Evolutionary conservation across 2,329 filamentous ascomycete species (phyloP).

Genomic region (Periglandula ipomoeae): DNA sequence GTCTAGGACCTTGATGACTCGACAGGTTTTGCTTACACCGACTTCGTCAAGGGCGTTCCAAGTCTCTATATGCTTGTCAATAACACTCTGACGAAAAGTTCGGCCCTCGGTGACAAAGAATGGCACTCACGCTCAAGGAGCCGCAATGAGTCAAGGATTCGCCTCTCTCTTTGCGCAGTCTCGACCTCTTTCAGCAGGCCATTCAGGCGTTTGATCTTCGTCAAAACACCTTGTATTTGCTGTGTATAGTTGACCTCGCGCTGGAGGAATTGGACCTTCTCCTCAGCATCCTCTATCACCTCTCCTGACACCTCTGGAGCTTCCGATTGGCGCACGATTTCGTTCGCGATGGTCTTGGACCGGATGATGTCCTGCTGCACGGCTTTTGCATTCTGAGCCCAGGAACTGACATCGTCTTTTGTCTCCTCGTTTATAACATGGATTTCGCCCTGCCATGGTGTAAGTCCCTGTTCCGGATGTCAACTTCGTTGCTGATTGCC

Average conservation of each 20-base stretch:
- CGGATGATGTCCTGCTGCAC: slow-evolving; percentile 78
- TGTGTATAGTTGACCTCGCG: slow-evolving; percentile 50
- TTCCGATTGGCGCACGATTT: slow-evolving; percentile 72
- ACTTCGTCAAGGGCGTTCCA: slow-evolving; percentile 50
- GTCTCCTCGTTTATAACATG: slow-evolving; percentile 66
- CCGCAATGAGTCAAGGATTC: slow-evolving; percentile 47
- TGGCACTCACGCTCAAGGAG: slow-evolving; percentile 47
- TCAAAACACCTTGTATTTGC: slow-evolving; percentile 43
- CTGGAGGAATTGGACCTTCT: slow-evolving; percentile 46
- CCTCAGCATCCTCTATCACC: slow-evolving; percentile 41
- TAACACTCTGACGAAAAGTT: background rate
- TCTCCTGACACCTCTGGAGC: slow-evolving; percentile 45
- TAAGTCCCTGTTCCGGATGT: slow-evolving; percentile 1
- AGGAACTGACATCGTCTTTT: slow-evolving; percentile 71
- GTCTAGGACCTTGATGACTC: slow-evolving; percentile 56
- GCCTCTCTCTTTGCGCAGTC: slow-evolving; percentile 40
- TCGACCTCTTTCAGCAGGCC: slow-evolving; percentile 55
- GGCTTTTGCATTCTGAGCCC: slow-evolving; percentile 76
- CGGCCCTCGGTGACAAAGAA: background rate
- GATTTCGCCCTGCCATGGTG: slow-evolving; percentile 46
- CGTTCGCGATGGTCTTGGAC: slow-evolving; percentile 68
- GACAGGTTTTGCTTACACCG: slow-evolving; percentile 50
- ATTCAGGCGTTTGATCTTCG: slow-evolving; percentile 46
- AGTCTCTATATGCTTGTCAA: slow-evolving; percentile 32
- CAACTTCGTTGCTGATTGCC: background rate